phyloP scores from a whole-genome alignment of 768 basidiomycete species.

The Termitomyces sp. region DNA sequence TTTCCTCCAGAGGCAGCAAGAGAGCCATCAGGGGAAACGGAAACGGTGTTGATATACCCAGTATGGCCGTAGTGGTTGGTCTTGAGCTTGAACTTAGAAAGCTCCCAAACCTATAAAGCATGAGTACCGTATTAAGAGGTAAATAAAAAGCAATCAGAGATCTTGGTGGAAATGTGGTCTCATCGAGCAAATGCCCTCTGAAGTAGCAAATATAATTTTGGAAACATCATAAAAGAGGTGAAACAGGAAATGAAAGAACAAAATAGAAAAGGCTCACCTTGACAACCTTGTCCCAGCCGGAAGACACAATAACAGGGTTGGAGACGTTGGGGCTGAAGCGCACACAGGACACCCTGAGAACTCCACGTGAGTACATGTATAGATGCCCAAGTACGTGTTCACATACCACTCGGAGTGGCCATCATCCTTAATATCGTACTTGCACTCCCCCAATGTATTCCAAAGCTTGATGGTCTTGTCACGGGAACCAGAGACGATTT shows the following conservation, averaged over 20 bases:
- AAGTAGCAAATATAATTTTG: constrained; percentile 80
- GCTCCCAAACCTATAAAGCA: constrained; percentile 88
- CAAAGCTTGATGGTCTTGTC: constrained; percentile 98
- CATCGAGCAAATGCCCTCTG: constrained; percentile 68
- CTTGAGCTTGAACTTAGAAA: constrained; percentile 99
- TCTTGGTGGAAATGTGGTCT: constrained; percentile 76
- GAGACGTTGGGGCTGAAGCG: constrained; percentile 97
- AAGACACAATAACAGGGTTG: constrained; percentile 98
- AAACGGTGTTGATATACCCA: constrained; percentile 98
- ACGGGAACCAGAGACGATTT: constrained; percentile 97
- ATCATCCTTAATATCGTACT: constrained; percentile 99
- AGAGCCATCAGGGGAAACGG: constrained; percentile 98
- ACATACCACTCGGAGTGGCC: constrained; percentile 92
- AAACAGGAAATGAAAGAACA: not conserved
- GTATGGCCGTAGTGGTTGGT: constrained; percentile 99
- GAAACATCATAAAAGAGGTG: constrained; percentile 29
- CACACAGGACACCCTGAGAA: constrained; percentile 91
- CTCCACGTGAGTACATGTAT: constrained; percentile 1
- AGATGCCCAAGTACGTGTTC: constrained; percentile 13
- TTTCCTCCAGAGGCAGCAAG: constrained; percentile 99
- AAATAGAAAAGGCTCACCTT: constrained; percentile 61
- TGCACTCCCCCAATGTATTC: constrained; percentile 99
- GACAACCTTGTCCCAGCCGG: constrained; percentile 99
- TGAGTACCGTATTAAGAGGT: constrained; percentile 11
- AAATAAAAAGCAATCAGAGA: constrained; percentile 54